Conservation (phyloP, 148 eudicot genomes). For the Dysphania ambrosioides region DNA sequence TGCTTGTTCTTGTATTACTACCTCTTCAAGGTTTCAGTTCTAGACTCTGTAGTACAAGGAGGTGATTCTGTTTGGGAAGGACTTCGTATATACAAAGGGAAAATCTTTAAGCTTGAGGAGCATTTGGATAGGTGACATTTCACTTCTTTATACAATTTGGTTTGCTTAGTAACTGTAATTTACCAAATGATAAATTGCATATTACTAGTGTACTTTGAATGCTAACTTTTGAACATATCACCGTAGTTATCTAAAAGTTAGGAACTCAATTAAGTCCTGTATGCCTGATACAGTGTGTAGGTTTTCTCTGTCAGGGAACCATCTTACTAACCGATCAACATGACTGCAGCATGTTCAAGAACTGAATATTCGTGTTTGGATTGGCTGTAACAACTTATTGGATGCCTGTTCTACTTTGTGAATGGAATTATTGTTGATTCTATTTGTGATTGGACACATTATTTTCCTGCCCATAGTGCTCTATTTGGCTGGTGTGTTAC, state of each 20-base stretch:
- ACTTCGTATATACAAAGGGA: conserved; percentile 79
- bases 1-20: conserved; percentile 23
- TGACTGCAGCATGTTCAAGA: neutral
- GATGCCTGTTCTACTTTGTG: neutral
- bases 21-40: conserved; percentile 72
- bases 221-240: neutral
- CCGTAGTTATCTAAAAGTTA: neutral
- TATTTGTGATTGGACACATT: neutral
- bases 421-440: neutral
- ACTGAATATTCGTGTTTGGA: neutral
- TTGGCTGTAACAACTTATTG: neutral
- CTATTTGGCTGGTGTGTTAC: neutral
- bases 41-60: conserved; percentile 99
- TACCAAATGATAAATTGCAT: neutral
- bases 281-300: neutral
- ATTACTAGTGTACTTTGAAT: neutral
- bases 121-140: conserved; percentile 72
- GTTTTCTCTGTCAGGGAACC: neutral
- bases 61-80: conserved; percentile 99
- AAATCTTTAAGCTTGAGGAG: conserved; percentile 90
- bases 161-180: neutral
- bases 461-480: neutral
- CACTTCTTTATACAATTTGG: neutral
- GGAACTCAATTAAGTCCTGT: neutral
- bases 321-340: neutral